phyloP scores from a whole-genome alignment of 495 filamentous ascomycete genomes.

The Neurospora terricola region DNA sequence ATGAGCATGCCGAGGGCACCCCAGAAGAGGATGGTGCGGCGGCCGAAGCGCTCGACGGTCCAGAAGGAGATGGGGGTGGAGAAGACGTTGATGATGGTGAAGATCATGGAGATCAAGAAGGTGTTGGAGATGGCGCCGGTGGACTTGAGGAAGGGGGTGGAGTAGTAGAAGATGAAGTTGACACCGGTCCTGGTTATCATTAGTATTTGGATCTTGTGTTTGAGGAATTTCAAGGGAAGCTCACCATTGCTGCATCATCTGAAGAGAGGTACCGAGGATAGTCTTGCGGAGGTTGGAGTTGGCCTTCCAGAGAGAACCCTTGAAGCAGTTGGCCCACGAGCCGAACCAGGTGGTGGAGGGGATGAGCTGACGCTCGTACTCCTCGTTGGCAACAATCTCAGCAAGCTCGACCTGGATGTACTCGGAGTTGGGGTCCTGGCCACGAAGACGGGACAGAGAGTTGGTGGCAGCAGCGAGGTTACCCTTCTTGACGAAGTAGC shows the following conservation, averaged over 20 bases:
- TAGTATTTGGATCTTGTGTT: background rate
- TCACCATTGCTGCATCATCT: conserved; percentile 65
- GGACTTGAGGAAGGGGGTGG: conserved; percentile 67
- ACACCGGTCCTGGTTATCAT: conserved; percentile 49
- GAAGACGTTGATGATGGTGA: conserved; percentile 74
- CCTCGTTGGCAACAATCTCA: conserved; percentile 76
- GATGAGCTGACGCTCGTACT: conserved; percentile 61
- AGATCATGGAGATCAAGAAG: conserved; percentile 73
- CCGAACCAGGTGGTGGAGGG: conserved; percentile 54
- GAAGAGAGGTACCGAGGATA: conserved; percentile 61
- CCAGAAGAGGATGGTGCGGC: conserved; percentile 71
- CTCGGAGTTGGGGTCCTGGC: conserved; percentile 52
- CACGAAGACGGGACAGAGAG: conserved; percentile 56
- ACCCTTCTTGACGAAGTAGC: conserved; percentile 70
- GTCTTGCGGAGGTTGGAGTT: conserved; percentile 60
- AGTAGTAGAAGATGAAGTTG: conserved; percentile 92
- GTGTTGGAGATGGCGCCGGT: conserved; percentile 60
- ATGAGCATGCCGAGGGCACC: conserved; percentile 73
- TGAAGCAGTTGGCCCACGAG: conserved; percentile 58
- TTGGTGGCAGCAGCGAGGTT: conserved; percentile 51
- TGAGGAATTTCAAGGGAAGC: background rate
- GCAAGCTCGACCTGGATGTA: conserved; percentile 60
- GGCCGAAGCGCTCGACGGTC: conserved; percentile 71
- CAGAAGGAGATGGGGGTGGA: conserved; percentile 77
- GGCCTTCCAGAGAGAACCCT: conserved; percentile 44